Evolutionary conservation across 805 yeast species (phyloP).

Genomic region (Metschnikowia bowlesiae): DNA sequence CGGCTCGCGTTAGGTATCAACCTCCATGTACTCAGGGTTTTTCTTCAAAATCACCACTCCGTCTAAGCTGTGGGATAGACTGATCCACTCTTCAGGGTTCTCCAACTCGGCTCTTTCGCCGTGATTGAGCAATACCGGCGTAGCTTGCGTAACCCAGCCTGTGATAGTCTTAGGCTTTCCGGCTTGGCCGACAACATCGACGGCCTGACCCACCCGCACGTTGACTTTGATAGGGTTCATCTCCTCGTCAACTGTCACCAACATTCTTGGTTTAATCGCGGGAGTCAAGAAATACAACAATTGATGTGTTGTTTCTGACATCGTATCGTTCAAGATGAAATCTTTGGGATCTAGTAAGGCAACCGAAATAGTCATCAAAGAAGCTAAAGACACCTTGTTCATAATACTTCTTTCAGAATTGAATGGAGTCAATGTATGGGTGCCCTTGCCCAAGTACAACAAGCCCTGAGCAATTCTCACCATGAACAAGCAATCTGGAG

Average conservation of each 20-base stretch:
- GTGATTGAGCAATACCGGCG: conserved; percentile 88
- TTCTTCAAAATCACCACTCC: conserved; percentile 91
- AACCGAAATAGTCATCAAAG: conserved; percentile 77
- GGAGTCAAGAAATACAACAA: conserved; percentile 81
- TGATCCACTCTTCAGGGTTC: conserved; percentile 78
- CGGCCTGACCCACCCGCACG: conserved; percentile 98
- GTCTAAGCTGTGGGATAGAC: conserved; percentile 77
- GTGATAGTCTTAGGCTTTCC: conserved; percentile 98
- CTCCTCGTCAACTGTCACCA: conserved; percentile 87
- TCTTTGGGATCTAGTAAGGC: conserved; percentile 81
- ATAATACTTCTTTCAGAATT: conserved; percentile 82
- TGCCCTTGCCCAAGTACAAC: conserved; percentile 94
- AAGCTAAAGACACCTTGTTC: conserved; percentile 86
- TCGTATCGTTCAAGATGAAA: conserved; percentile 66
- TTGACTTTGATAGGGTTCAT: conserved; percentile 90
- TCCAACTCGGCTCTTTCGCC: conserved; percentile 98
- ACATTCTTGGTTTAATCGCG: conserved; percentile 88
- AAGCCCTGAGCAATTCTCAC: conserved; percentile 95
- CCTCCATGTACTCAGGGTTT: conserved; percentile 78
- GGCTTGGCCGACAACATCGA: conserved; percentile 97
- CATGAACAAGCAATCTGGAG: conserved; percentile 84
- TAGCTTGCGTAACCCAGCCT: conserved; percentile 98
- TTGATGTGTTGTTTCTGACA: conserved; percentile 54
- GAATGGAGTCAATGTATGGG: conserved; percentile 83
- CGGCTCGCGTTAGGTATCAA: conserved; percentile 31